Evolutionary conservation across 441 rosid species (phyloP).

Genomic region (Gossypium lobatum): DNA sequence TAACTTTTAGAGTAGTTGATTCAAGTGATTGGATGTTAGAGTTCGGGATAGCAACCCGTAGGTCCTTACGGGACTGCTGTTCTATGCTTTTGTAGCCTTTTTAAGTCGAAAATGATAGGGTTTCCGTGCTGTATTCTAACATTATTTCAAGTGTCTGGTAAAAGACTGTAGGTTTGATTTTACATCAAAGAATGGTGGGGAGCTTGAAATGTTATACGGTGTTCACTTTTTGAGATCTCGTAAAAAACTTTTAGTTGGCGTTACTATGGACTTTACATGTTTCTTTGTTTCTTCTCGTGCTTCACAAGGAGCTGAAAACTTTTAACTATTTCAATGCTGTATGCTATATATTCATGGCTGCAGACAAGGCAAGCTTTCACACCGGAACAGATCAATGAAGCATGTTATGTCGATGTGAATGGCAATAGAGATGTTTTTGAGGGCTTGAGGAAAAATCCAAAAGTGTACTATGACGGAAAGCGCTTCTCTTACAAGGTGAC

Average conservation of each 20-base stretch:
- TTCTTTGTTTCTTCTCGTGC: neutral
- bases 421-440: conserved; percentile 79
- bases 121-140: neutral
- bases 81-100: neutral
- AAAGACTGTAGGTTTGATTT: neutral
- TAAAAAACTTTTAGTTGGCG: too few relatives aligned
- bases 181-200: neutral
- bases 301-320: neutral
- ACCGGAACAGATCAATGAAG: neutral
- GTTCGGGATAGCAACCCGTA: neutral
- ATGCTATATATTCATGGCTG: neutral
- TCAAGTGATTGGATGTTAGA: neutral
- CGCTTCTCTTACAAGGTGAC: conserved; percentile 87
- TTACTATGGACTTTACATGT: neutral
- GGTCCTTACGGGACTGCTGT: neutral
- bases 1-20: neutral
- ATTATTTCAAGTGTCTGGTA: neutral
- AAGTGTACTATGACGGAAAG: conserved; percentile 69
- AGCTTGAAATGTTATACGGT: neutral
- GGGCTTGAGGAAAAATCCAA: conserved; percentile 70
- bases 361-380: conserved; percentile 3
- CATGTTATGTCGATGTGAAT: neutral
- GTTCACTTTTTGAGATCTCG: neutral
- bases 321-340: neutral
- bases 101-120: neutral